phyloP scores from a whole-genome alignment of 2,329 filamentous ascomycete species.

The Aureobasidium sp. region DNA sequence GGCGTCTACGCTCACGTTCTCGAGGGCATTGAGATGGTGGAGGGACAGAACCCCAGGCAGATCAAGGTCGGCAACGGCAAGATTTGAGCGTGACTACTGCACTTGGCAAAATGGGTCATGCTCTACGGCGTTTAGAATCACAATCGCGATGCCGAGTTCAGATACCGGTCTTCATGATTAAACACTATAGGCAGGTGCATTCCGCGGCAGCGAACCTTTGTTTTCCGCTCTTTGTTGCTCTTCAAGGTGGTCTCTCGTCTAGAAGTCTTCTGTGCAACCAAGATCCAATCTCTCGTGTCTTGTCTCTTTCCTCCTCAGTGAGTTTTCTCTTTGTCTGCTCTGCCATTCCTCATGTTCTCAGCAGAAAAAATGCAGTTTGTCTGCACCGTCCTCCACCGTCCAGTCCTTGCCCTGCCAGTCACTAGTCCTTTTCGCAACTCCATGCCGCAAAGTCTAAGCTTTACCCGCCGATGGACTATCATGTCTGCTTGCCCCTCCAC shows the following conservation, averaged over 20 bases:
- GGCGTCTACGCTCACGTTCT: constrained; percentile 11
- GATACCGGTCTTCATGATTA: not conserved
- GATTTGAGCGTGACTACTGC: not conserved
- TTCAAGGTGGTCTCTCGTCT: not conserved
- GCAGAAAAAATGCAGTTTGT: not conserved
- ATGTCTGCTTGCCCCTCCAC: not conserved
- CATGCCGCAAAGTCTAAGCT: not conserved
- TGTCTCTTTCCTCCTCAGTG: not conserved
- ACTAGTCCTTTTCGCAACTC: not conserved
- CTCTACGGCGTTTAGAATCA: not conserved
- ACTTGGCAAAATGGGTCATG: too few relatives aligned
- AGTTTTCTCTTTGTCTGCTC: not conserved
- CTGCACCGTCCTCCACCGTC: not conserved
- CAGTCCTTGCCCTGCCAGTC: not conserved
- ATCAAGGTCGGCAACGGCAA: constrained; percentile 4
- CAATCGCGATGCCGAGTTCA: not conserved
- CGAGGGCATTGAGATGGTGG: not conserved
- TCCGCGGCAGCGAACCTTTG: not conserved
- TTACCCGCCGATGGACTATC: not conserved
- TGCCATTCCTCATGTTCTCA: not conserved
- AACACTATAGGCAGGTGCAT: not conserved
- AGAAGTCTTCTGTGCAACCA: not conserved
- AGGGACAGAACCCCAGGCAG: not conserved
- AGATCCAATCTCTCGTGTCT: not conserved
- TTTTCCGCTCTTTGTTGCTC: not conserved